phyloP scores from a whole-genome alignment of 441 rosid species.

The Manihot esculenta region DNA sequence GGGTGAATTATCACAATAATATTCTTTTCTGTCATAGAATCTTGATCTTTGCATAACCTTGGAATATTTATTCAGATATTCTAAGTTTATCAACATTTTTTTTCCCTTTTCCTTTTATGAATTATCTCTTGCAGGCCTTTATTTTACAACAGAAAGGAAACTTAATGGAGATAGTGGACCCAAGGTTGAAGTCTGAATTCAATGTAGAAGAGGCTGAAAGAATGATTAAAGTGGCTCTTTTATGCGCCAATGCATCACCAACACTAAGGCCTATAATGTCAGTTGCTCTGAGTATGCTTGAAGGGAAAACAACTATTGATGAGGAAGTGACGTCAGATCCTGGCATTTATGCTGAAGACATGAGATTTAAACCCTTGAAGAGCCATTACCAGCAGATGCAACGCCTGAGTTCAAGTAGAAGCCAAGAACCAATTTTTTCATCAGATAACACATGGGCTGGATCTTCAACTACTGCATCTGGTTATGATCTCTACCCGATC shows the following conservation, averaged over 20 bases:
- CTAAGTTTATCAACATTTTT: no score
- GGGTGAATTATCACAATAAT: not conserved
- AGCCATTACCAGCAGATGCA: not conserved
- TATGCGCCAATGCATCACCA: slow-evolving; percentile 56
- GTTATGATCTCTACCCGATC: not conserved
- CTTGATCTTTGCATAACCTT: no score
- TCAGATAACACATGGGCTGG: slow-evolving; percentile 1
- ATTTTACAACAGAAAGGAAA: slow-evolving; percentile 41
- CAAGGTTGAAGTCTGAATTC: slow-evolving; percentile 39
- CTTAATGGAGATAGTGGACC: slow-evolving; percentile 45
- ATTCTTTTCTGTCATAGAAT: no score
- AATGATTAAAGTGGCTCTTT: slow-evolving; percentile 47
- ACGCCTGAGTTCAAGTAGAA: not conserved
- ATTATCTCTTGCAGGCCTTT: slow-evolving; percentile 38
- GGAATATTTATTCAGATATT: no score
- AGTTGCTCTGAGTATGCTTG: slow-evolving; percentile 54
- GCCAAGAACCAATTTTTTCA: not conserved
- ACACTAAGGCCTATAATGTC: slow-evolving; percentile 62
- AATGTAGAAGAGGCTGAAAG: slow-evolving; percentile 42
- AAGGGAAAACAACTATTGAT: slow-evolving; percentile 42
- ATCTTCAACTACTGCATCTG: not conserved
- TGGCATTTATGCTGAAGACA: not conserved
- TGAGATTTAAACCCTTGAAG: not conserved
- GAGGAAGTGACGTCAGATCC: not conserved
- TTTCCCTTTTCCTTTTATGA: no score